phyloP scores from a whole-genome alignment of 2,329 filamentous ascomycete genomes.

The Myriosclerotinia scirpicola region DNA sequence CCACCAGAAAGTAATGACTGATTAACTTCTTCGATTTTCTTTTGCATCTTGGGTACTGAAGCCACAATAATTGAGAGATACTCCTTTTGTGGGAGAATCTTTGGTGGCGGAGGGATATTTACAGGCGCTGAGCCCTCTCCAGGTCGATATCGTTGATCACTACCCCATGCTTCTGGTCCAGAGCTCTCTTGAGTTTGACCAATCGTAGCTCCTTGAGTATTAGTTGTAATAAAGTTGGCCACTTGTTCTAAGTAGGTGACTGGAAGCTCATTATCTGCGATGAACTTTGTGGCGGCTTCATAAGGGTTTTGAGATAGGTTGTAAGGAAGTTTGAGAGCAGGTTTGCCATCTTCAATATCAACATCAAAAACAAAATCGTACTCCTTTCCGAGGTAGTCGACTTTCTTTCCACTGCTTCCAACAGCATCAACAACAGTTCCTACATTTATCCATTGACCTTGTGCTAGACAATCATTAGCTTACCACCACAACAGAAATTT shows the following conservation, averaged over 20 bases:
- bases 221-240: slow-evolving; percentile 86
- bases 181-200: slow-evolving; percentile 56
- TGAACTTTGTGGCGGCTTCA: slow-evolving; percentile 86
- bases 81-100: slow-evolving; percentile 72
- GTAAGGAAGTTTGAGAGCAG: slow-evolving; percentile 88
- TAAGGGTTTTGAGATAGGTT: slow-evolving; percentile 92
- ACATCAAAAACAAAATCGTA: slow-evolving; percentile 98
- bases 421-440: slow-evolving; percentile 93
- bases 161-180: slow-evolving; percentile 68
- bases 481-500: neutral
- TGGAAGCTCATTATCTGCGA: slow-evolving; percentile 84
- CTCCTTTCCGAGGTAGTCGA: slow-evolving; percentile 75
- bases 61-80: slow-evolving; percentile 77
- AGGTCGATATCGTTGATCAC: slow-evolving; percentile 75
- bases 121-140: slow-evolving; percentile 55
- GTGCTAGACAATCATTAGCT: slow-evolving; percentile 42
- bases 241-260: slow-evolving; percentile 87
- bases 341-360: slow-evolving; percentile 92
- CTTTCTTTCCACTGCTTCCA: slow-evolving; percentile 75
- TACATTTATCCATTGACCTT: slow-evolving; percentile 78
- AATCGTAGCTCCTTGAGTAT: slow-evolving; percentile 84
- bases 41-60: slow-evolving; percentile 69
- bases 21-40: slow-evolving; percentile 76
- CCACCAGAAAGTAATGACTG: slow-evolving; percentile 68
- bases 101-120: slow-evolving; percentile 45